Conservation (phyloP, 1,139 yeast genomes). For the Pichia sp. region DNA sequence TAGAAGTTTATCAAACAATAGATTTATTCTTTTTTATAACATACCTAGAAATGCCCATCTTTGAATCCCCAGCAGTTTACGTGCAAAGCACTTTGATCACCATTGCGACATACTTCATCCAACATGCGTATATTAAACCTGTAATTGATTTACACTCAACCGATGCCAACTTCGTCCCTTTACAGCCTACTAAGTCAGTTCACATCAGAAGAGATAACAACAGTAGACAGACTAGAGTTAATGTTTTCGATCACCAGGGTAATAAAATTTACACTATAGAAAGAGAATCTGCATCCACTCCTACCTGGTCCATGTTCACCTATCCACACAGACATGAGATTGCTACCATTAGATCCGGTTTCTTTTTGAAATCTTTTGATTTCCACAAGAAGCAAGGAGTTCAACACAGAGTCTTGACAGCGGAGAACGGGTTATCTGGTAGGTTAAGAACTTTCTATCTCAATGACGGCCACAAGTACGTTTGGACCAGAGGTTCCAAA, state of each 20-base stretch:
- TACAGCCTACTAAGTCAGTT: conserved; percentile 36
- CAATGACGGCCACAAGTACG: conserved; percentile 46
- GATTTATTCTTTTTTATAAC: too few species aligned
- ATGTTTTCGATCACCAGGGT: conserved; percentile 41
- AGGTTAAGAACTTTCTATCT: conserved; percentile 37
- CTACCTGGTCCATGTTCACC: conserved; percentile 45
- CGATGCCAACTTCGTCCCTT: conserved; percentile 34
- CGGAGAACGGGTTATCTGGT: conserved; percentile 34
- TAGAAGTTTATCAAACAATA: too few species aligned
- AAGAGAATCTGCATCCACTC: conserved; percentile 40
- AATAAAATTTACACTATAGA: conserved; percentile 43
- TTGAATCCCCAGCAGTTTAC: conserved; percentile 40
- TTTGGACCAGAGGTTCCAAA: conserved; percentile 47
- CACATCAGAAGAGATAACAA: conserved; percentile 44
- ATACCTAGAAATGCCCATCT: conserved; percentile 28
- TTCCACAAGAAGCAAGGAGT: conserved; percentile 42
- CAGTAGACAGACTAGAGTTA: conserved; percentile 37
- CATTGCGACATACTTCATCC: conserved; percentile 34
- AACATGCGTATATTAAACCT: conserved; percentile 33
- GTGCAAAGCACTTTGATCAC: conserved; percentile 34
- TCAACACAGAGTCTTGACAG: conserved; percentile 36
- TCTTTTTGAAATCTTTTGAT: conserved; percentile 38
- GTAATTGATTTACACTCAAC: conserved; percentile 32
- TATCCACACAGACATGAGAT: conserved; percentile 41
- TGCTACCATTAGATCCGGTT: conserved; percentile 46